Base-by-base conservation (phyloP, 805 yeast genomes). In the Wickerhamiella australiensis region DNA sequence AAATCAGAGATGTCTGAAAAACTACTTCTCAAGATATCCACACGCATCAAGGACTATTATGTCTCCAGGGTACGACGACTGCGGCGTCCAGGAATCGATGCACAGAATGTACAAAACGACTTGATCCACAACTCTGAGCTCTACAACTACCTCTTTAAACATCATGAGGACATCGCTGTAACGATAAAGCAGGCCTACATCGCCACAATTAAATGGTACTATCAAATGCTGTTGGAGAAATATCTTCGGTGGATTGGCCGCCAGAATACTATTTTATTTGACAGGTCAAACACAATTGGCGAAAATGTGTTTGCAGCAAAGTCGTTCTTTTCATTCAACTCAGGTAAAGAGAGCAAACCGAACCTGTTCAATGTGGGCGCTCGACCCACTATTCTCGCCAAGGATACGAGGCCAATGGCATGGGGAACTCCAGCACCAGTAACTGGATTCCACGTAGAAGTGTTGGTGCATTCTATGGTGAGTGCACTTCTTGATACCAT, bases 191-290 rank as follows among this genome's bases (percentile, higher is more conserved):
- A 75, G 57, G 97, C 96, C 0, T 92, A 92, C 62, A 68, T 80
- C 17, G 79, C 79, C 59, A 90, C 97, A 2, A 88, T 92, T 85
- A 71, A 76, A 58, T 92, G 98, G 98, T 92, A 90, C 67, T 92
- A 92, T 63, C 71, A 74, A 51, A 75, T 82, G 50, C 76, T 83
- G 56, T 90, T 88, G 60, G 78, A 80, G 18, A 59, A 59, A 44
- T 59, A 59, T 37, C 56, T 57, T 20, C 50, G 60, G 25, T 54
- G 54, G 55, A 50, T 58, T 15, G 51, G 47, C 25, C 53, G 59
- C n/a, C 59, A 54, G 50, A 55, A 56, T 17, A 26, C 54, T 11
- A 37, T 41, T 1, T 15, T 42, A 0, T 38, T 37, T n/a, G 54
- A 51, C 41, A 35, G 23, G 17, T 9, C 44, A 11, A 44, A 29